phyloP scores from a whole-genome alignment of 495 filamentous ascomycete species.

The Podospora anserina region DNA sequence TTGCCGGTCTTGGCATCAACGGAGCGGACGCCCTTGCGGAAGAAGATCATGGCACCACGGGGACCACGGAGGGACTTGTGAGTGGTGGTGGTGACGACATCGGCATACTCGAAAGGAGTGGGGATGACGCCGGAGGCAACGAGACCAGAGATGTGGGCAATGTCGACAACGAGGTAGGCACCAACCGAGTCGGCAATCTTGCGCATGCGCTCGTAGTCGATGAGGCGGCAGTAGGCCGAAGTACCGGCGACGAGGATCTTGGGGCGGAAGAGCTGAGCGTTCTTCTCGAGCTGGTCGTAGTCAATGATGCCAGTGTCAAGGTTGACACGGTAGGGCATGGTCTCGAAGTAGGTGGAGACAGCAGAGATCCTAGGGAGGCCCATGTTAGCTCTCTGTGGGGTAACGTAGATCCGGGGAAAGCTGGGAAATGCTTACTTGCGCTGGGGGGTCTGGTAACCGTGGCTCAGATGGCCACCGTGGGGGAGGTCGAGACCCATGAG shows the following conservation, averaged over 20 bases:
- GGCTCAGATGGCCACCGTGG: slow-evolving; percentile 95
- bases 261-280: slow-evolving; percentile 90
- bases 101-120: slow-evolving; percentile 88
- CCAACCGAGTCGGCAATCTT: slow-evolving; percentile 93
- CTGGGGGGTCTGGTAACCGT: slow-evolving; percentile 93
- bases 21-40: slow-evolving; percentile 89
- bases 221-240: slow-evolving; percentile 96
- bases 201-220: slow-evolving; percentile 96
- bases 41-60: slow-evolving; percentile 99
- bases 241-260: slow-evolving; percentile 96
- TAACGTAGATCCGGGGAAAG: neutral
- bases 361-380: slow-evolving; percentile 70
- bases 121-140: slow-evolving; percentile 92
- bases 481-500: slow-evolving; percentile 97
- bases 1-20: slow-evolving; percentile 86
- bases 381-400: slow-evolving; percentile 16
- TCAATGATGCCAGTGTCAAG: slow-evolving; percentile 94
- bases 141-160: slow-evolving; percentile 98
- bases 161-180: slow-evolving; percentile 93
- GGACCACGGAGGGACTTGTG: slow-evolving; percentile 99
- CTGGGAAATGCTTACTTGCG: slow-evolving; percentile 63
- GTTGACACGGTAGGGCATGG: slow-evolving; percentile 87
- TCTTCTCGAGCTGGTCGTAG: slow-evolving; percentile 89
- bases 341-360: slow-evolving; percentile 93
- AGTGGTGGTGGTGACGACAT: slow-evolving; percentile 98